Evolutionary conservation across 768 basidiomycete species (phyloP), one percentile per base, ranked within the genome.

Genomic region (Tephrocybe sp.): DNA sequence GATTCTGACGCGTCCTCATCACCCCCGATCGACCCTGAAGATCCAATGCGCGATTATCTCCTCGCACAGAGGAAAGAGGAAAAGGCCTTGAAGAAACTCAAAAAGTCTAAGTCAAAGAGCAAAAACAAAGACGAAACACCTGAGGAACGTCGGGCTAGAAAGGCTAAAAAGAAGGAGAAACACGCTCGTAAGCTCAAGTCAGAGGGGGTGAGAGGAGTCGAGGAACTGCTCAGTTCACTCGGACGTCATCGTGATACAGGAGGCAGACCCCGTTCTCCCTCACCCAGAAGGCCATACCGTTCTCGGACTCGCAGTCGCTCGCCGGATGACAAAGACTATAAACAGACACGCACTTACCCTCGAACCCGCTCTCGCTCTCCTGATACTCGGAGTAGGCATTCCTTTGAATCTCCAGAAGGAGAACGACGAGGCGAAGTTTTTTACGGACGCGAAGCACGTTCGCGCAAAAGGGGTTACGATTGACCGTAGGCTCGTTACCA

Each of bases 31-130:
- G 95, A 98, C 66, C 91, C 90, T 1, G 96, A 98, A 65, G 97
- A 99, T 69, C 97, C 97, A 1, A 98, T 99, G 97, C 83, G 87
- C 24, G 95, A 94, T 55, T 98, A 91, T 65, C 75, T 99, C 28
- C 70, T 94, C 33, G 79, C 84, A 1, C 81, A 95, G 65, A 78
- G 80, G 60, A 81, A 73, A 58, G 89, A 92, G 63, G 81, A 83
- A 62, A 88, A 85, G 58, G 83, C 77, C 2, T 68, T 76, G 51
- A 88, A 86, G 70, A 85, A 86, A 62, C 63, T 68, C 44, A 86
- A 83, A 59, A 81, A 81, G 58, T 63, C 68, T 4, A 86, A 84
- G 62, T 76, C 78, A 18, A 89, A 88, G 65, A 73, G 75, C 44
- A 88, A 83, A 65, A 82, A 76, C 60, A 86, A 86, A 60, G 78